Conservation (phyloP, 2,329 filamentous ascomycete species). For the Teratosphaeria epicoccoides region DNA sequence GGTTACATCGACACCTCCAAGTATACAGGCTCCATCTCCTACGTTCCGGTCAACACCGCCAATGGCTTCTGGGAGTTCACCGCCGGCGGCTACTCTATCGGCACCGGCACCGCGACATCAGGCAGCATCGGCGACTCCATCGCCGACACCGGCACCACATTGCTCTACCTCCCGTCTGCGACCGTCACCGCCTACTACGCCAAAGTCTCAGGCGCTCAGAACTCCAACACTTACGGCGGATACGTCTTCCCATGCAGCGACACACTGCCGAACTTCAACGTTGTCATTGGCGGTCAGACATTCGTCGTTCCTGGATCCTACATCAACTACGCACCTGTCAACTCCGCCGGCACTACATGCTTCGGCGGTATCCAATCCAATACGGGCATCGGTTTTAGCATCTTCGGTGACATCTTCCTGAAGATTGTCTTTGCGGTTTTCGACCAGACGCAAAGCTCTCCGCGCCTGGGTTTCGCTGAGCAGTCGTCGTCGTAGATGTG, state of each 20-base stretch:
- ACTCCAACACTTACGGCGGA: constrained; percentile 41
- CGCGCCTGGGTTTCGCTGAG: constrained; percentile 36
- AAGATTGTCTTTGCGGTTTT: constrained; percentile 69
- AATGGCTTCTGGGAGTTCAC: constrained; percentile 56
- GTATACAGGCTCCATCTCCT: constrained; percentile 49
- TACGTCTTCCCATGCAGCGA: constrained; percentile 45
- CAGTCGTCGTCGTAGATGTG: constrained; percentile 15
- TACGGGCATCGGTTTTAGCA: constrained; percentile 48
- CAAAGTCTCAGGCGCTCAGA: constrained; percentile 42
- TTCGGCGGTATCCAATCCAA: constrained; percentile 66
- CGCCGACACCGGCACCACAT: constrained; percentile 61
- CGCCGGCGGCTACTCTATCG: constrained; percentile 46
- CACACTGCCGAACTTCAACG: constrained; percentile 42
- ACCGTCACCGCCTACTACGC: constrained; percentile 51
- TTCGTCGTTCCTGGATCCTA: constrained; percentile 43
- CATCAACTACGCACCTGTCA: constrained; percentile 44
- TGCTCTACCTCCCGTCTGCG: constrained; percentile 47
- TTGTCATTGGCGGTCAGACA: constrained; percentile 40
- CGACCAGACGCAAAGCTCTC: constrained; percentile 38
- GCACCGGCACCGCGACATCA: constrained; percentile 30
- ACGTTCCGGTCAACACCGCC: constrained; percentile 43
- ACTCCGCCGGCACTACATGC: constrained; percentile 40
- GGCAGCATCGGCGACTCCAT: constrained; percentile 45
- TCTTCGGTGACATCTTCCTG: constrained; percentile 63
- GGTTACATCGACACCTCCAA: constrained; percentile 47